phyloP scores from a whole-genome alignment of 2,329 filamentous ascomycete species.

The Gnomoniopsis sp. region DNA sequence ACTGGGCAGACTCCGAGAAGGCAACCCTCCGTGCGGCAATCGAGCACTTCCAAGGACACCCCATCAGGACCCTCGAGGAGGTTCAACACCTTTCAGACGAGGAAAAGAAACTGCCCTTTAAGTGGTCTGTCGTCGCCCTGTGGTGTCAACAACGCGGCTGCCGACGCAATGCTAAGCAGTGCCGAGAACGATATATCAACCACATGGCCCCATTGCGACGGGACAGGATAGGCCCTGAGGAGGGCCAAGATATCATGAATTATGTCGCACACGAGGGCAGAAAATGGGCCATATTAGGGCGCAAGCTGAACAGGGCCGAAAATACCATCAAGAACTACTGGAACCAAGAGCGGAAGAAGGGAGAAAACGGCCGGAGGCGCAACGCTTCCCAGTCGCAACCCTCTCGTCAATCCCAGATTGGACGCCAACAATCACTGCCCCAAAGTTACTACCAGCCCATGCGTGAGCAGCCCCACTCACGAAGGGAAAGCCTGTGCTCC shows the following conservation, averaged over 20 bases:
- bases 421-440: neutral
- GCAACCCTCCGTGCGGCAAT: no score
- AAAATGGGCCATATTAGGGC: constrained; percentile 86
- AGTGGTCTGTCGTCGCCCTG: neutral
- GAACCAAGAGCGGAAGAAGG: constrained; percentile 29
- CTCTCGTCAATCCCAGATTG: neutral
- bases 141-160: neutral
- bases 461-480: neutral
- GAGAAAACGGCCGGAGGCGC: neutral
- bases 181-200: constrained; percentile 89
- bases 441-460: neutral
- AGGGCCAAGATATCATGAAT: constrained; percentile 70
- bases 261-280: constrained; percentile 79
- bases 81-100: neutral
- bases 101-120: neutral
- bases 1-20: no score
- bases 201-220: constrained; percentile 53
- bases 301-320: constrained; percentile 76
- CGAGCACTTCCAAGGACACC: neutral
- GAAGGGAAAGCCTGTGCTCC: neutral
- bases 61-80: neutral
- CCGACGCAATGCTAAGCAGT: constrained; percentile 75
- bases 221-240: constrained; percentile 57
- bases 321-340: constrained; percentile 97
- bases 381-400: neutral